Conservation (phyloP, 768 basidiomycete species). For the Vararia minispora region DNA sequence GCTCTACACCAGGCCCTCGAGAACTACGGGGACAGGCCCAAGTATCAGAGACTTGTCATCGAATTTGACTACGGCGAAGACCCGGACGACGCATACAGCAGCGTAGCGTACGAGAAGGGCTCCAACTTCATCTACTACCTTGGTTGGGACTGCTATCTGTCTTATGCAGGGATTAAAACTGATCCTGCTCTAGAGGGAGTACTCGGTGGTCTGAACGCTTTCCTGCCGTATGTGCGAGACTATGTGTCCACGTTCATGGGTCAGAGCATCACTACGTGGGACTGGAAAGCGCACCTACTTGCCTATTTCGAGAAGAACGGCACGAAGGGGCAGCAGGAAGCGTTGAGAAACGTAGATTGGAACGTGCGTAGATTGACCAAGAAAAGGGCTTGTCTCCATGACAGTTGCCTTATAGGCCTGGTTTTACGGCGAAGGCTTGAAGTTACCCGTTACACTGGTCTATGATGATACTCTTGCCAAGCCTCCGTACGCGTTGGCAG, state of each 20-base stretch:
- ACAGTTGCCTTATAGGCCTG: constrained; percentile 39
- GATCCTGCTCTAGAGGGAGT: constrained; percentile 37
- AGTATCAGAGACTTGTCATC: constrained; percentile 74
- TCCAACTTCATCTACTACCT: constrained; percentile 80
- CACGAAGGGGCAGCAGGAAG: constrained; percentile 47
- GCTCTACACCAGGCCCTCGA: constrained; percentile 61
- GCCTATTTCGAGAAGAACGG: constrained; percentile 52
- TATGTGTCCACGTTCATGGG: constrained; percentile 78
- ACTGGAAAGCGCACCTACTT: constrained; percentile 79
- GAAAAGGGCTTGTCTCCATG: not conserved
- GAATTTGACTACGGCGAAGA: constrained; percentile 64
- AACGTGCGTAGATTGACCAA: constrained; percentile 35
- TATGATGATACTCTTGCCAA: constrained; percentile 67
- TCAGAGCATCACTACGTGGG: constrained; percentile 69
- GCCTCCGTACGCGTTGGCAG: constrained; percentile 60
- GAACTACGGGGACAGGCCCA: constrained; percentile 45
- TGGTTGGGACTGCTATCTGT: constrained; percentile 34
- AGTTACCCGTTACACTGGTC: constrained; percentile 62
- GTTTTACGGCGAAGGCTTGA: constrained; percentile 70
- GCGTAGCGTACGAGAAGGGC: constrained; percentile 83
- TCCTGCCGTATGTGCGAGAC: constrained; percentile 75
- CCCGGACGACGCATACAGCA: constrained; percentile 65
- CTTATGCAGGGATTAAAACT: not conserved
- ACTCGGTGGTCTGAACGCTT: constrained; percentile 73
- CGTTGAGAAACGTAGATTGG: constrained; percentile 67